These are phyloP conservation scores for Capsicum pubescens DNA, from an alignment of 257 asterid genomes.

Conservation along the genomic window DNA sequence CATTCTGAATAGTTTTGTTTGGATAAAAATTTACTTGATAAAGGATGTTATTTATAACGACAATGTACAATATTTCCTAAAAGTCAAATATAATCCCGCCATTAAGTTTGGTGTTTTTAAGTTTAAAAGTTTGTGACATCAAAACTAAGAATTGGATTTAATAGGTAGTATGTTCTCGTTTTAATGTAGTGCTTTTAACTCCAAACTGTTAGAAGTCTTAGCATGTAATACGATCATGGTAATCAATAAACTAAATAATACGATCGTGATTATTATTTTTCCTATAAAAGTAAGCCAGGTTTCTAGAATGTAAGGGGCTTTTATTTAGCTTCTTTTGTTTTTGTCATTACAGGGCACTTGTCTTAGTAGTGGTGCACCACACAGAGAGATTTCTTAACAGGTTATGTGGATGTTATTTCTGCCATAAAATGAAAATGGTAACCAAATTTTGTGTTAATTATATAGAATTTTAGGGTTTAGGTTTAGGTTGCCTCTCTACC, in stretches of 20 bases:
- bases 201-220: neutral
- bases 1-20: neutral
- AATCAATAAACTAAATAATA: neutral
- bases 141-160: neutral
- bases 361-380: neutral
- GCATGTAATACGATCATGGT: neutral
- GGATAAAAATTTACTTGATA: neutral
- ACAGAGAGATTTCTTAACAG: neutral
- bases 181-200: neutral
- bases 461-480: neutral
- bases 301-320: neutral
- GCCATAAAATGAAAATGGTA: neutral
- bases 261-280: neutral
- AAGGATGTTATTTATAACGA: neutral
- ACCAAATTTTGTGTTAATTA: neutral
- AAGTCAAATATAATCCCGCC: neutral
- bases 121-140: neutral
- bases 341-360: neutral
- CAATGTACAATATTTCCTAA: neutral
- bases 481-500: too few relatives aligned
- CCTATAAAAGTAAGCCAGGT: neutral
- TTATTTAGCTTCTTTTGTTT: neutral
- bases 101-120: neutral
- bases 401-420: neutral
- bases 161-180: neutral